phyloP scores from a whole-genome alignment of 2,329 filamentous ascomycete genomes.

The Ilyonectria mors-panacis region DNA sequence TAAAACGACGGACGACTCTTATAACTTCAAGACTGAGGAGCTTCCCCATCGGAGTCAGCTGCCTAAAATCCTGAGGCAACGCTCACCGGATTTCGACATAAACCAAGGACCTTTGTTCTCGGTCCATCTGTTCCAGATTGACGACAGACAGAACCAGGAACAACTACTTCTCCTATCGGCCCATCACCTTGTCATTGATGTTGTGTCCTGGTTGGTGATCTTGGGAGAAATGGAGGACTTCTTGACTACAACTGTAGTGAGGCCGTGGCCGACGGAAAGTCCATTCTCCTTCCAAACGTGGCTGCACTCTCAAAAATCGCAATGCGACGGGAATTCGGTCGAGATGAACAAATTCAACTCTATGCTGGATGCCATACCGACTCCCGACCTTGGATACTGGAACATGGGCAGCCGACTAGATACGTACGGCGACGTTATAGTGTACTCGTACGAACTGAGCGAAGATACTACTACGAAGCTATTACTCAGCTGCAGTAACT shows the following conservation, averaged over 20 bases:
- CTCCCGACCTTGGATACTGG: neutral
- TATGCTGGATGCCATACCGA: no score
- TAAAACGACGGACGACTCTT: slow-evolving; percentile 11
- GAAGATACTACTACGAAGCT: neutral
- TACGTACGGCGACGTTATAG: neutral
- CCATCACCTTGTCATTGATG: slow-evolving; percentile 55
- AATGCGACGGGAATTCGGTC: neutral
- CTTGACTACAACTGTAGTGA: slow-evolving; percentile 39
- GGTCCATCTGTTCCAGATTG: slow-evolving; percentile 34
- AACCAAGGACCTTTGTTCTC: slow-evolving; percentile 31
- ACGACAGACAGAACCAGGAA: neutral
- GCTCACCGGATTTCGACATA: slow-evolving; percentile 21
- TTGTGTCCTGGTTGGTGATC: slow-evolving; percentile 60
- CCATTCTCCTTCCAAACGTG: slow-evolving; percentile 31
- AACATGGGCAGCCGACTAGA: neutral
- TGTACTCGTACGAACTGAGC: neutral
- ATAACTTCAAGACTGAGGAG: neutral
- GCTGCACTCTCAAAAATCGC: neutral
- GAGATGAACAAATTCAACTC: no score
- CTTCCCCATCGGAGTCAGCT: no score
- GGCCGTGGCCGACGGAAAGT: neutral
- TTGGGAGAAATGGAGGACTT: slow-evolving; percentile 58
- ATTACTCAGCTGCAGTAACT: slow-evolving; percentile 30
- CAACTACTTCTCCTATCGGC: slow-evolving; percentile 47
- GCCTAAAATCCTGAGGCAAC: no score